These are phyloP conservation scores for Persicaria maculosa DNA, from an alignment of 148 eudicot species.

Conservation along the genomic window DNA sequence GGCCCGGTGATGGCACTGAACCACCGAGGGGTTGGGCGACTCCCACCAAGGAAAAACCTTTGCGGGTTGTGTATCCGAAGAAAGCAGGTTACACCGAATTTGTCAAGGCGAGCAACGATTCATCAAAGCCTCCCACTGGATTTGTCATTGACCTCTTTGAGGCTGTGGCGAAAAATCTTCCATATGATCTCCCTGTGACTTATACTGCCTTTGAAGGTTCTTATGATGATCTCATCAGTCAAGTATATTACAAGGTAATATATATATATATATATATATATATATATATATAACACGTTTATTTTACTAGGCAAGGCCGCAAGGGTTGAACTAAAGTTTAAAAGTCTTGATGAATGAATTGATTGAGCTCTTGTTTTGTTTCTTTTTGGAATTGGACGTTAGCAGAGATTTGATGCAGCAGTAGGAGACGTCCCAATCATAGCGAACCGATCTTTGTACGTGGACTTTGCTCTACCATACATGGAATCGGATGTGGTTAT, in stretches of 20 bases:
- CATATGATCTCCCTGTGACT: no score
- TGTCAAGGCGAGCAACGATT: no score
- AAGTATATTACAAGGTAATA: neutral
- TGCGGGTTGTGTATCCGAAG: no score
- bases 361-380: no score
- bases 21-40: conserved; percentile 52
- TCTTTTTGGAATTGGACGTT: neutral
- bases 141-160: no score
- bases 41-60: no score
- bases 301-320: neutral
- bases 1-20: conserved; percentile 45
- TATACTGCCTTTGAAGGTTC: no score
- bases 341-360: no score
- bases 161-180: no score
- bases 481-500: neutral
- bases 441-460: neutral
- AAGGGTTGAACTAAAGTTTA: neutral
- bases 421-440: neutral
- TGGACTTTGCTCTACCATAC: neutral
- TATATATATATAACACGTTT: neutral
- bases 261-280: neutral
- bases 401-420: neutral
- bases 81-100: no score
- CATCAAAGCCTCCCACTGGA: no score
- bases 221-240: no score